These are phyloP conservation scores for Cladophialophora chaetospira DNA, from an alignment of 2,329 filamentous ascomycete genomes.

Conservation along the genomic window DNA sequence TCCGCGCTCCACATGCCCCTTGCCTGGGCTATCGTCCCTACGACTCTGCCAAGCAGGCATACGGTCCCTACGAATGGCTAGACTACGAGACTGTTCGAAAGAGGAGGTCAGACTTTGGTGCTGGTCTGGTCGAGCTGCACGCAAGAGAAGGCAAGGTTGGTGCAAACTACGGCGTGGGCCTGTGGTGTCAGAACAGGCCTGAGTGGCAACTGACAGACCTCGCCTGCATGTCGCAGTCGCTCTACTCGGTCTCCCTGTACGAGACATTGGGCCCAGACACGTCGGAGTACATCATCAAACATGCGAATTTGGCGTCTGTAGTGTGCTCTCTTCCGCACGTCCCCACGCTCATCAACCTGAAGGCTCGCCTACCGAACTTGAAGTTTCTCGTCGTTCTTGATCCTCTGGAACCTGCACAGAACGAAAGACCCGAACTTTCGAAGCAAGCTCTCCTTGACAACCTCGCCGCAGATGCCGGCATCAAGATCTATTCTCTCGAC, in stretches of 20 bases:
- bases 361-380: slow-evolving; percentile 72
- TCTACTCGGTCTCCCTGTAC: slow-evolving; percentile 92
- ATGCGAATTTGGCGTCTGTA: slow-evolving; percentile 74
- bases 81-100: slow-evolving; percentile 77
- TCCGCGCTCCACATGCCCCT: slow-evolving; percentile 43
- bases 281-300: slow-evolving; percentile 94
- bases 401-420: slow-evolving; percentile 69
- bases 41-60: slow-evolving; percentile 72
- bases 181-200: slow-evolving; percentile 85
- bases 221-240: slow-evolving; percentile 79
- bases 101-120: slow-evolving; percentile 80
- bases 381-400: slow-evolving; percentile 90
- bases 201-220: slow-evolving; percentile 91
- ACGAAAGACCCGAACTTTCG: slow-evolving; percentile 71
- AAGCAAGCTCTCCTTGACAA: slow-evolving; percentile 77
- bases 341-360: slow-evolving; percentile 76
- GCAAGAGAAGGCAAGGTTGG: slow-evolving; percentile 67
- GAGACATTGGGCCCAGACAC: slow-evolving; percentile 91
- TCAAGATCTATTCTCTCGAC: slow-evolving; percentile 75
- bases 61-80: slow-evolving; percentile 78
- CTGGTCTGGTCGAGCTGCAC: slow-evolving; percentile 81
- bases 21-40: slow-evolving; percentile 82
- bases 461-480: slow-evolving; percentile 70
- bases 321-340: slow-evolving; percentile 80
- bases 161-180: slow-evolving; percentile 71